Evolutionary conservation across 73 alveolate species (phyloP).

Genomic region (Paramecium primaurelia): DNA sequence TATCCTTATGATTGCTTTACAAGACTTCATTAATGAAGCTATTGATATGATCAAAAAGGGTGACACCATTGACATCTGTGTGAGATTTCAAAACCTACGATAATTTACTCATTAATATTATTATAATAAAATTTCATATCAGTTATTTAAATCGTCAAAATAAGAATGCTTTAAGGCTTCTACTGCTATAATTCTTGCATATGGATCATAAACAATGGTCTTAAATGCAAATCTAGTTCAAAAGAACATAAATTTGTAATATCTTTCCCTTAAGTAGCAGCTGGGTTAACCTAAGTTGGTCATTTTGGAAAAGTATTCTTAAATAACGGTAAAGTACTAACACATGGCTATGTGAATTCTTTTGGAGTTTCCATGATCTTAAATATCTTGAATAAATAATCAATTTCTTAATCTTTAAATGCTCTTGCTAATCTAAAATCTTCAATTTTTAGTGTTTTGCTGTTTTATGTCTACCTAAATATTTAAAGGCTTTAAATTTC

Average conservation of each 20-base stretch:
- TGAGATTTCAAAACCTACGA: constrained; percentile 41
- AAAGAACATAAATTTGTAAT: constrained; percentile 50
- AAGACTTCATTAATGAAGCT: not conserved
- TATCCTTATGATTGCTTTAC: constrained; percentile 28
- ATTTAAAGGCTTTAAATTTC: constrained; percentile 95
- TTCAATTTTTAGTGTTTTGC: constrained; percentile 75
- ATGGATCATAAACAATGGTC: constrained; percentile 76
- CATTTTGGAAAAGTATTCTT: constrained; percentile 91
- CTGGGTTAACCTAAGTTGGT: constrained; percentile 15
- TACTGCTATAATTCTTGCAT: constrained; percentile 78
- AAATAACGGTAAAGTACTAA: constrained; percentile 82
- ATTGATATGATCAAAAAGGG: constrained; percentile 20
- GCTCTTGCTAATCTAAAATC: constrained; percentile 98
- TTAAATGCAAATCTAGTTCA: constrained; percentile 60
- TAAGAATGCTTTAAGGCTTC: constrained; percentile 80
- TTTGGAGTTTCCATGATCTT: constrained; percentile 89
- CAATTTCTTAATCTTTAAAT: constrained; percentile 92
- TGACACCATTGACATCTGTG: constrained; percentile 40
- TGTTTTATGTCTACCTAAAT: constrained; percentile 79
- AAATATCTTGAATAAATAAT: constrained; percentile 88
- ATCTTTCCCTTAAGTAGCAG: constrained; percentile 31
- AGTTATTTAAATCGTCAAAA: constrained; percentile 50
- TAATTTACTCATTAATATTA: constrained; percentile 31
- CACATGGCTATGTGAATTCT: constrained; percentile 89
- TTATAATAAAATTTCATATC: not conserved